Conservation (phyloP, 495 filamentous ascomycete species). For the Sordaria brevicollis region DNA sequence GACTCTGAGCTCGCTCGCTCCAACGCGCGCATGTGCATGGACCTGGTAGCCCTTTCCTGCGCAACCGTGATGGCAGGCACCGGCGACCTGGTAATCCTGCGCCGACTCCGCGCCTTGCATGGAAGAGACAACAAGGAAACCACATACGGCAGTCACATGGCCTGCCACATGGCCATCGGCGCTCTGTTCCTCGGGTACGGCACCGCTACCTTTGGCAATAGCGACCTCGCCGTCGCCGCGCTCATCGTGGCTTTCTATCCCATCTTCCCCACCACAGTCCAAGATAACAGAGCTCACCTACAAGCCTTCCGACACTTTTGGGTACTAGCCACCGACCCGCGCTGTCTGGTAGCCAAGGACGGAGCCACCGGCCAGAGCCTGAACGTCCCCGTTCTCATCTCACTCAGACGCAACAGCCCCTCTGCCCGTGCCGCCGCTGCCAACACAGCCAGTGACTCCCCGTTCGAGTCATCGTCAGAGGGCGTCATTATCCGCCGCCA, state of each 20-base stretch:
- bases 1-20: constrained; percentile 72
- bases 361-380: constrained; percentile 71
- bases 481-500: constrained; percentile 17
- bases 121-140: constrained; percentile 77
- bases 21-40: constrained; percentile 82
- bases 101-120: constrained; percentile 79
- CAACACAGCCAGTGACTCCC: neutral
- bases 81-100: constrained; percentile 79
- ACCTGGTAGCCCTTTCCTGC: constrained; percentile 68
- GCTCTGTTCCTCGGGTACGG: constrained; percentile 86
- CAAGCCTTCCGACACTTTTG: constrained; percentile 98
- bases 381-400: constrained; percentile 52
- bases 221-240: constrained; percentile 72
- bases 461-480: neutral
- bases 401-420: constrained; percentile 17
- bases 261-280: constrained; percentile 74
- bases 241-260: constrained; percentile 91
- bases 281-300: constrained; percentile 88
- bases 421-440: constrained; percentile 9
- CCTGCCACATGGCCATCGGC: constrained; percentile 84
- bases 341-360: constrained; percentile 79
- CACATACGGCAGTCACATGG: constrained; percentile 87
- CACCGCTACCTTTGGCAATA: constrained; percentile 84
- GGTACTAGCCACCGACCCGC: constrained; percentile 84
- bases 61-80: constrained; percentile 92